A percentile compares a stretch with the other conserved stretches of the same genome.
These are phyloP conservation scores for Nicotiana knightiana DNA, from an alignment of 257 asterid genomes.

Conservation along the genomic window DNA sequence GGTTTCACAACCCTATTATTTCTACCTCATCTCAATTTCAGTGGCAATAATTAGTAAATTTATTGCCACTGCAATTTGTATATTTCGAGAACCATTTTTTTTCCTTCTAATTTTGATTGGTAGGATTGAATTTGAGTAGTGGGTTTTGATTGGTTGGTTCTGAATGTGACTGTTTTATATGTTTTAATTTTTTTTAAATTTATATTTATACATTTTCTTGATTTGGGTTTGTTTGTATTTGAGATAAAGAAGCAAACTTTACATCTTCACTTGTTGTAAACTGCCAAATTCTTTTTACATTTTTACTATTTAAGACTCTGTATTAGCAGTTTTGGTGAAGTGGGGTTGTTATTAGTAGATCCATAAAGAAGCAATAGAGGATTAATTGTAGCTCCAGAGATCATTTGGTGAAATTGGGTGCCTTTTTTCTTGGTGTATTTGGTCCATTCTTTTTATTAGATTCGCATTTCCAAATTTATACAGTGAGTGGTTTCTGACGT, in stretches of 20 bases:
- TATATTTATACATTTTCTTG: neutral
- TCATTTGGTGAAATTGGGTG: neutral
- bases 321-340: neutral
- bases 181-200: too few species aligned
- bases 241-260: neutral
- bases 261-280: neutral
- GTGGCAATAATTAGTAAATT: neutral
- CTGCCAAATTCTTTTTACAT: neutral
- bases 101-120: neutral
- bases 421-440: neutral
- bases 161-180: too few species aligned
- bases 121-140: neutral
- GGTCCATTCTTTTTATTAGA: neutral
- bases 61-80: neutral
- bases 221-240: neutral
- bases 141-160: neutral
- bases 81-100: neutral
- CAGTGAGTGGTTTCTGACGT: neutral
- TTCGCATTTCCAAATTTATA: neutral
- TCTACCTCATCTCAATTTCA: slow-evolving; percentile 8
- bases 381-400: neutral
- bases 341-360: slow-evolving; percentile 8
- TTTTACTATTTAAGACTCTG: neutral
- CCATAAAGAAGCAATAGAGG: neutral
- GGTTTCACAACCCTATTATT: slow-evolving; percentile 14